Evolutionary conservation across 1,139 yeast species (phyloP).

Genomic region (Geotrichum carabidarum): DNA sequence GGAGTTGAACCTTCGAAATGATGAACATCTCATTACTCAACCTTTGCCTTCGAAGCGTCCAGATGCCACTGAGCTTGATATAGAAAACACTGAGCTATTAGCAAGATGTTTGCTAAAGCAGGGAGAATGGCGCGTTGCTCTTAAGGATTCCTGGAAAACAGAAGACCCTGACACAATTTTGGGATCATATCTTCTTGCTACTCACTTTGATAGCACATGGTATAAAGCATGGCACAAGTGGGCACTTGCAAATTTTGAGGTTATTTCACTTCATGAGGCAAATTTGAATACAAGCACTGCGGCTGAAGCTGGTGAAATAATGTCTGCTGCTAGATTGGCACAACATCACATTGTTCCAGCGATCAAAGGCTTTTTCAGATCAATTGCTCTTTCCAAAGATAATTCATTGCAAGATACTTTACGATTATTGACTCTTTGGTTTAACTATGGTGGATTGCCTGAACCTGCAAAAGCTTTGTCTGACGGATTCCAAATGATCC

Average conservation of each 20-base stretch:
- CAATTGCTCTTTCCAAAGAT: conserved; percentile 80
- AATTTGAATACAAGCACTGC: conserved; percentile 25
- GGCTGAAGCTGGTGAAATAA: conserved; percentile 26
- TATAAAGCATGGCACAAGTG: conserved; percentile 99
- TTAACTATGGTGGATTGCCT: conserved; percentile 86
- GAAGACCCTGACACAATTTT: conserved; percentile 75
- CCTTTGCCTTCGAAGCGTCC: conserved; percentile 77
- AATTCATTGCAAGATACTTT: conserved; percentile 90
- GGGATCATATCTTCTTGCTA: conserved; percentile 88
- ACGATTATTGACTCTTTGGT: conserved; percentile 87
- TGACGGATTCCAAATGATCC: conserved; percentile 86
- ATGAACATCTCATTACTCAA: conserved; percentile 78
- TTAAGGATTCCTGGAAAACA: conserved; percentile 69
- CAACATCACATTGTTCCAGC: conserved; percentile 92
- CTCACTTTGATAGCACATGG: conserved; percentile 90
- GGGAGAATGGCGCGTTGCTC: conserved; percentile 94
- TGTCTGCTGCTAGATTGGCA: conserved; percentile 49
- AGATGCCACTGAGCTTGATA: conserved; percentile 70
- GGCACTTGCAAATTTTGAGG: conserved; percentile 97
- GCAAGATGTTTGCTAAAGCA: conserved; percentile 95
- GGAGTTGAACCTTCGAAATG: conserved; percentile 49
- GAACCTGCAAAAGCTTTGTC: conserved; percentile 89
- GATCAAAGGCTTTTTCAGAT: conserved; percentile 89
- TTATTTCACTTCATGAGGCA: conserved; percentile 56
- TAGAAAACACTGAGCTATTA: conserved; percentile 76